Percentiles rank a stretch among this genome's conserved stretches.
Conservation (phyloP, 768 basidiomycete species). For the Trametopsis cervina region DNA sequence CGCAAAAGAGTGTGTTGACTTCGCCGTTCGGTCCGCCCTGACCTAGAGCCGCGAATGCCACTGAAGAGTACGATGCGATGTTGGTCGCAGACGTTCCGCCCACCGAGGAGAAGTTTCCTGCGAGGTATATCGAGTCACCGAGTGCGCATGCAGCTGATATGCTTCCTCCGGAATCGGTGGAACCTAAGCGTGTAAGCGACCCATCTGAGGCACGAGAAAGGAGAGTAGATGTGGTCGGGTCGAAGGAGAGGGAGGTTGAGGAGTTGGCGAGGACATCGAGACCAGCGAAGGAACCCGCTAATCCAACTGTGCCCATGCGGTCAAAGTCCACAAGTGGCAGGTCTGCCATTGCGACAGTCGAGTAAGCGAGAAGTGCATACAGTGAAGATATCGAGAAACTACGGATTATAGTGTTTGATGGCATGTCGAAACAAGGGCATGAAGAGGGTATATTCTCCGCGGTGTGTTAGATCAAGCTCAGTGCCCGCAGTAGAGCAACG, state of each 20-base stretch:
- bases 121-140: slow-evolving; percentile 66
- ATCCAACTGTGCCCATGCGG: slow-evolving; percentile 81
- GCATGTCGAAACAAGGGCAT: not conserved
- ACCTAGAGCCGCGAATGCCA: slow-evolving; percentile 55
- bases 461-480: not conserved
- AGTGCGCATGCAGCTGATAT: slow-evolving; percentile 72
- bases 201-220: slow-evolving; percentile 62
- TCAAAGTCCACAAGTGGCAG: slow-evolving; percentile 24
- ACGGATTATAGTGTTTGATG: not conserved
- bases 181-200: slow-evolving; percentile 59
- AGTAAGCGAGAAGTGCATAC: not conserved
- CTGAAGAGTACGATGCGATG: slow-evolving; percentile 67
- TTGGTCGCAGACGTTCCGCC: slow-evolving; percentile 54
- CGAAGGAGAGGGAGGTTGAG: slow-evolving; percentile 45
- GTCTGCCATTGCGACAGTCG: slow-evolving; percentile 22
- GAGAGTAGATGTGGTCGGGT: slow-evolving; percentile 66
- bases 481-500: not conserved
- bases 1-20: slow-evolving; percentile 75
- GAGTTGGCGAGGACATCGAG: slow-evolving; percentile 67
- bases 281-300: slow-evolving; percentile 85
- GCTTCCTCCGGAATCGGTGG: slow-evolving; percentile 73
- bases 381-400: not conserved
- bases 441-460: not conserved
- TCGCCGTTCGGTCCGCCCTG: slow-evolving; percentile 67
- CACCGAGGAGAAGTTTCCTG: slow-evolving; percentile 77